Percentiles rank a stretch among this genome's conserved stretches.
Evolutionary conservation across 148 eudicot species (phyloP).

Genomic region (Diospyros lotus): DNA sequence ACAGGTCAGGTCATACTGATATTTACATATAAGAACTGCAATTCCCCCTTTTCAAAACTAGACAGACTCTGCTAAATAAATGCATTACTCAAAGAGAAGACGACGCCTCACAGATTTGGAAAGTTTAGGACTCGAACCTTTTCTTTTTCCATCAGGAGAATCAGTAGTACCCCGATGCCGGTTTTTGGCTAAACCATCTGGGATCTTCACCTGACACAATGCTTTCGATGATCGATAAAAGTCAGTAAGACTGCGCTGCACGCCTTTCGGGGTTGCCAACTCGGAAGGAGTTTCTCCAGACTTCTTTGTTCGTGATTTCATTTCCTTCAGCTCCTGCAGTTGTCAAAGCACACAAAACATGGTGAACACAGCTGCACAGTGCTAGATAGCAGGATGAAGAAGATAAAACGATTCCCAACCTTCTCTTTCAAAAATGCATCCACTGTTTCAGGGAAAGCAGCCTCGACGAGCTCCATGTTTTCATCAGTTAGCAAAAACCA

Average conservation of each 20-base stretch:
- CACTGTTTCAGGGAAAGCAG: constrained; percentile 70
- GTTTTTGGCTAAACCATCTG: constrained; percentile 18
- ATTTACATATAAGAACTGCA: no score
- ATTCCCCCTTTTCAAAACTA: no score
- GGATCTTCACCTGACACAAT: constrained; percentile 22
- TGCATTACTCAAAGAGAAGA: constrained; percentile 38
- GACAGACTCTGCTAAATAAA: no score
- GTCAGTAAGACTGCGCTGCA: constrained; percentile 67
- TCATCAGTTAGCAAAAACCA: constrained; percentile 68
- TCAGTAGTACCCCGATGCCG: constrained; percentile 7
- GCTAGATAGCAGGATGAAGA: neutral
- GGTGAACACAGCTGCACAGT: neutral
- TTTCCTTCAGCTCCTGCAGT: constrained; percentile 53
- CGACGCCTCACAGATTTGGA: constrained; percentile 83
- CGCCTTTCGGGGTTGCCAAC: constrained; percentile 29
- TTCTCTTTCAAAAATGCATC: constrained; percentile 47
- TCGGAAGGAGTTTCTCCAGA: constrained; percentile 27
- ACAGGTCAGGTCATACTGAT: no score
- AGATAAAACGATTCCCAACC: constrained; percentile 25
- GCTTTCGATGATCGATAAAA: constrained; percentile 68
- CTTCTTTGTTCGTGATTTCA: constrained; percentile 41
- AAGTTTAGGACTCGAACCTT: constrained; percentile 31
- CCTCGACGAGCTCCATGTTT: constrained; percentile 64
- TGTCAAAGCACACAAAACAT: neutral
- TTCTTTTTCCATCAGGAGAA: constrained; percentile 38